phyloP scores from a whole-genome alignment of 306 rosid genomes.

The Castanea crenata region DNA sequence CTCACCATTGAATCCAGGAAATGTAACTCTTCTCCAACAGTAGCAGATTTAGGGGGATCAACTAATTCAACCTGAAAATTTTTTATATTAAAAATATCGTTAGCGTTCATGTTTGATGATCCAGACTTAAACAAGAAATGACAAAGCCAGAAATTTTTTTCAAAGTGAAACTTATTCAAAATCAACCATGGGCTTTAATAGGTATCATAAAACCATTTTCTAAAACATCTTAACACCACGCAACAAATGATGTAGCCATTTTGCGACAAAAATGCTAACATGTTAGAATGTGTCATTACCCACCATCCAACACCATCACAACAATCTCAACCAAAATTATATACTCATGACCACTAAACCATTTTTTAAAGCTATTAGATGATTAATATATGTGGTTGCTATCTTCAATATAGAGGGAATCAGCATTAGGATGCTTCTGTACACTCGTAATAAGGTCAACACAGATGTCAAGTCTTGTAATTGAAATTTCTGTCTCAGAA shows the following conservation, averaged over 20 bases:
- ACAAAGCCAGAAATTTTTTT: background rate
- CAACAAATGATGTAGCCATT: background rate
- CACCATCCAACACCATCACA: background rate
- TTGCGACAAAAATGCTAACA: background rate
- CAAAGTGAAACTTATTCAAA: background rate
- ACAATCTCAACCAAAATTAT: background rate
- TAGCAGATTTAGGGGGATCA: conserved; percentile 74
- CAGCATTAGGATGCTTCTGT: conserved; percentile 94
- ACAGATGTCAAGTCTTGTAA: conserved; percentile 83
- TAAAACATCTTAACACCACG: background rate
- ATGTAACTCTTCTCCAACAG: conserved; percentile 70
- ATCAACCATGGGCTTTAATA: background rate
- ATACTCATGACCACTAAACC: background rate
- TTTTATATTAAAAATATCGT: background rate
- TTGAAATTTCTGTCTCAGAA: conserved; percentile 56
- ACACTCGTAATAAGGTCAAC: conserved; percentile 74
- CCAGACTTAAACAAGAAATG: background rate
- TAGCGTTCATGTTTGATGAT: background rate
- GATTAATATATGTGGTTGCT: too few relatives aligned
- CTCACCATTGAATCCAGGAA: conserved; percentile 63
- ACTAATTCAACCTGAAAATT: conserved; percentile 66
- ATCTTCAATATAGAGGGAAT: conserved; percentile 53
- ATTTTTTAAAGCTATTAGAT: background rate
- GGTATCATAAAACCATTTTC: background rate
- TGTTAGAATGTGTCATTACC: background rate